Base-by-base conservation (phyloP, 257 asterid species). In the Jacaranda copaia region DNA sequence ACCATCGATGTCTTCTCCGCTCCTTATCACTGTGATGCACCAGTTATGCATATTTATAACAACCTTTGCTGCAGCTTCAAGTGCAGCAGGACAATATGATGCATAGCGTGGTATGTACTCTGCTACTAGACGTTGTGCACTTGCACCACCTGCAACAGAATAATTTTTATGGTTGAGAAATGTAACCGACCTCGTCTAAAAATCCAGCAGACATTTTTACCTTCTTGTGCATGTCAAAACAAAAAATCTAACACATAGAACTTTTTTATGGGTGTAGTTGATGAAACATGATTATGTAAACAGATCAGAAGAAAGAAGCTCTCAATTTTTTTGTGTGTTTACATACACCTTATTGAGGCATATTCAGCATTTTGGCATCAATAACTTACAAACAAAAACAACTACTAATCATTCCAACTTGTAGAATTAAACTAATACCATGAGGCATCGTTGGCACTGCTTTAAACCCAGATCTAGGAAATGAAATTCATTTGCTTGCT, bases 21-120 rank as follows among this genome's bases (percentile, higher is more conserved):
- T 83, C 76, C 76, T 86, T 78, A 88, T 81, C 82, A 78, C 68
- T 16, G 84, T 62, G 78, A 87, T 78, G 77, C 91, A 88, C 88
- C 88, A 79, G 46, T 89, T 87, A 77, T 89, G 90, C 81, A 94
- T 84, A 81, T 82, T 80, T 76, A 85, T 84, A 73, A 90, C 82
- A 75, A 85, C 92, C 68, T 87, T 88, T 55, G 76, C 85, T 12
- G 98, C 97, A 77, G 93, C 88, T 82, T 89, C 98, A 84, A 94
- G 96, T 58, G 98, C 93, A 80, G 85, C 71, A 42, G 93, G 95
- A 77, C 89, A 94, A 86, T 82, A 86, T 72, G 93, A 70, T 63
- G 96, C 95, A 88, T 84, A 94, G 58, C 94, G 88, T 8, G 97
- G 93, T 73, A 94, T 78, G 76, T 81, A 81, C 80, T 90, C 96